Evolutionary conservation across 495 filamentous ascomycete species (phyloP).

Genomic region (Tuber aestivum): DNA sequence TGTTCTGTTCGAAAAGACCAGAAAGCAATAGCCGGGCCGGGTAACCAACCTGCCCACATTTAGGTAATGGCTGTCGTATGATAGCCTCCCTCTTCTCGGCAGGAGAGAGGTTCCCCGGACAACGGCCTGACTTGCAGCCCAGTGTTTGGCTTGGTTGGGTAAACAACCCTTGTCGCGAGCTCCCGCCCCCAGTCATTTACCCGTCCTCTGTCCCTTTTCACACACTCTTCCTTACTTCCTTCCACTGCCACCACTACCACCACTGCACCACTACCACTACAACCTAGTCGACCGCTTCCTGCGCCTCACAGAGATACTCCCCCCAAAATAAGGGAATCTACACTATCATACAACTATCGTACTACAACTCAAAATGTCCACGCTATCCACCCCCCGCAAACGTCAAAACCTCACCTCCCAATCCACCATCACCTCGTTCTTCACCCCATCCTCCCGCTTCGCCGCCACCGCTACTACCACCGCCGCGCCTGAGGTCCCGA

Average conservation of each 20-base stretch:
- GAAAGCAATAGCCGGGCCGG: background rate
- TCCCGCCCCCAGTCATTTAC: background rate
- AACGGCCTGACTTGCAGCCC: background rate
- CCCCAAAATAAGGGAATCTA: background rate
- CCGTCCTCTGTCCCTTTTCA: background rate
- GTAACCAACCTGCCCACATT: background rate
- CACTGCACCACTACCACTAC: background rate
- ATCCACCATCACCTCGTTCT: constrained; percentile 35
- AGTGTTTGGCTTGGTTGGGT: background rate
- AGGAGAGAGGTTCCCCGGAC: background rate
- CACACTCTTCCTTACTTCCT: background rate
- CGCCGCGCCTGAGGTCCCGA: constrained; percentile 52
- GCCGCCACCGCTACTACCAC: constrained; percentile 46
- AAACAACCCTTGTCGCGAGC: background rate
- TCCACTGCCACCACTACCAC: background rate
- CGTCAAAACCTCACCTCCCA: constrained; percentile 33
- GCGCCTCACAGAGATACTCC: constrained; percentile 2
- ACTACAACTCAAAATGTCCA: constrained; percentile 13
- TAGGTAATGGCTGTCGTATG: too few relatives aligned
- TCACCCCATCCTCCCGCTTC: constrained; percentile 23
- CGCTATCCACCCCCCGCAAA: constrained; percentile 25
- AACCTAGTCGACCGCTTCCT: background rate
- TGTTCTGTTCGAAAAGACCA: background rate
- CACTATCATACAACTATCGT: background rate
- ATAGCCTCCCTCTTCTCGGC: background rate